These are phyloP conservation scores for Globisporangium recalcitrans DNA, from an alignment of 352 stramenopile genomes.

Conservation along the genomic window DNA sequence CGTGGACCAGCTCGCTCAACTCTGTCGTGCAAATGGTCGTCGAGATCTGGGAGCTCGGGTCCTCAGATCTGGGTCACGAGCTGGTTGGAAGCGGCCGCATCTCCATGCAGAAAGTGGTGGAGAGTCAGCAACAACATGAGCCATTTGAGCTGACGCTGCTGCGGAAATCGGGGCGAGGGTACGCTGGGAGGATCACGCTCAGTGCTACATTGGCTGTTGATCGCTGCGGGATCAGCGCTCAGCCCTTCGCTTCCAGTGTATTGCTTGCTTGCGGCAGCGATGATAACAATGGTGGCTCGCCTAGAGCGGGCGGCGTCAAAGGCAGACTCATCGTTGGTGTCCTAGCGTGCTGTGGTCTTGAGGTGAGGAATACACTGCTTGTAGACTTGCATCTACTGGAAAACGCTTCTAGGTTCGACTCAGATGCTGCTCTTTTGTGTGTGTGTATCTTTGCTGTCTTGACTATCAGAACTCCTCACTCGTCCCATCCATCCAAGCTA, in stretches of 20 bases:
- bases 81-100: slow-evolving; percentile 1
- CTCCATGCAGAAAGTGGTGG: slow-evolving; percentile 1
- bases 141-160: neutral
- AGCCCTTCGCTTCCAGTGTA: neutral
- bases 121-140: neutral
- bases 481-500: neutral
- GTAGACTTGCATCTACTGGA: neutral
- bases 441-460: neutral
- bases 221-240: neutral
- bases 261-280: neutral
- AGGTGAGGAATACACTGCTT: neutral
- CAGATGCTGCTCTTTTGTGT: neutral
- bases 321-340: neutral
- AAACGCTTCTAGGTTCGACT: no score
- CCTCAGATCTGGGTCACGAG: neutral
- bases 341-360: slow-evolving; percentile 1
- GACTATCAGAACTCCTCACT: neutral
- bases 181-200: slow-evolving; percentile 9
- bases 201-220: neutral
- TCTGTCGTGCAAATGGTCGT: neutral
- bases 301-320: neutral
- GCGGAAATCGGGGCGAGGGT: neutral
- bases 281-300: neutral
- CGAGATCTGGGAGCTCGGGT: slow-evolving; percentile 8
- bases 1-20: neutral